Conservation (phyloP, 148 eudicot genomes). For the Amaranthus cruentus region DNA sequence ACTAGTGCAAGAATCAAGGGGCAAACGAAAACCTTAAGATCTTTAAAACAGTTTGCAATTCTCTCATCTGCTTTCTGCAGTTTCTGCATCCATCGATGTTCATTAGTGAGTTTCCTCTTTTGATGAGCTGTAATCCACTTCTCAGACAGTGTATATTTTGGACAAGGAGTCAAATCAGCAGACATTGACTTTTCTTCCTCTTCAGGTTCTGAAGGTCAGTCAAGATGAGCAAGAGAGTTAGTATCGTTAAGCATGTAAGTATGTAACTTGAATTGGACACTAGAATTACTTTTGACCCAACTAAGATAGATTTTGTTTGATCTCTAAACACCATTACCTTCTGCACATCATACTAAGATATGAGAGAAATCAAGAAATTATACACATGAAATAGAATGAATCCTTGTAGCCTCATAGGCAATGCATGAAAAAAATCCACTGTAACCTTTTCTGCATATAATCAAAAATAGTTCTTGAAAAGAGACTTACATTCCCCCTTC, state of each 20-base stretch:
- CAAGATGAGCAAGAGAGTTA: constrained; percentile 27
- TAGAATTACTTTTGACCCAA: constrained; percentile 31
- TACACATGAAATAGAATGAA: background rate
- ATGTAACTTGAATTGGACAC: constrained; percentile 26
- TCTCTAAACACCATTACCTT: constrained; percentile 27
- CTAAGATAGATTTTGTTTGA: constrained; percentile 28
- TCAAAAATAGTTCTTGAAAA: background rate
- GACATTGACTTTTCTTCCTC: constrained; percentile 40
- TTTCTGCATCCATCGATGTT: constrained; percentile 61
- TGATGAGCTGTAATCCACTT: constrained; percentile 78
- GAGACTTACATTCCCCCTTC: background rate
- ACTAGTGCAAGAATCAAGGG: background rate
- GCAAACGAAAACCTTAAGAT: constrained; percentile 60
- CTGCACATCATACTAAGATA: constrained; percentile 25
- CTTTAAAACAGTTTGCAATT: constrained; percentile 53
- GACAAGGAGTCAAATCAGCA: constrained; percentile 39
- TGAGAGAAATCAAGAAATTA: background rate
- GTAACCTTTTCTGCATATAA: background rate
- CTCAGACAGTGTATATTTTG: constrained; percentile 69
- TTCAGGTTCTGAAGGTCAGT: constrained; percentile 36
- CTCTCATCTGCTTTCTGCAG: constrained; percentile 65
- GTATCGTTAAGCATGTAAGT: constrained; percentile 30
- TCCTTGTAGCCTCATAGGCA: background rate
- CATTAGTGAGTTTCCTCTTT: constrained; percentile 50
- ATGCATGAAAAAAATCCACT: background rate